Evolutionary conservation across 2,329 filamentous ascomycete genomes (phyloP).

Genomic region (Verticillium zaregamsianum): DNA sequence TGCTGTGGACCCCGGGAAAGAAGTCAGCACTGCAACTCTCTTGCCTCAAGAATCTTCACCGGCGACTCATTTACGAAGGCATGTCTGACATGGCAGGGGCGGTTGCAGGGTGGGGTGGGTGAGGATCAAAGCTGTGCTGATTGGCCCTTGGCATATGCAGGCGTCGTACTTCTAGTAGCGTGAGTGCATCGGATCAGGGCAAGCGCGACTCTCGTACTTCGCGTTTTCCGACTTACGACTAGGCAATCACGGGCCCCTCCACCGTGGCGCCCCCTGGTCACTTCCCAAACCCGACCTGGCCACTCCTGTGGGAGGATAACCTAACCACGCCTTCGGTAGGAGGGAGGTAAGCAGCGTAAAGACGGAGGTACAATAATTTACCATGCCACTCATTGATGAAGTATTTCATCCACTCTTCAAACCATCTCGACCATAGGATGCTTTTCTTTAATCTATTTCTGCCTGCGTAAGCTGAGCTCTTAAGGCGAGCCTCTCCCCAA

Average conservation of each 20-base stretch:
- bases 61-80: background rate
- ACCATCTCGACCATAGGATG: no score
- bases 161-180: slow-evolving; percentile 1
- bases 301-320: no score
- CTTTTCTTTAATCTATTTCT: background rate
- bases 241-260: background rate
- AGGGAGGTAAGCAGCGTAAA: background rate
- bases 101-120: background rate
- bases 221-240: background rate
- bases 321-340: no score
- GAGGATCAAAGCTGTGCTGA: background rate
- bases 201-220: slow-evolving; percentile 2
- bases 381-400: background rate
- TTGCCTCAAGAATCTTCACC: background rate
- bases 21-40: no score
- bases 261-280: background rate
- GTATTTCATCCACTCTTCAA: no score
- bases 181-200: background rate
- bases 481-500: background rate
- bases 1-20: no score
- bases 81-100: no score
- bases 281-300: no score
- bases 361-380: background rate
- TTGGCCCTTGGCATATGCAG: slow-evolving; percentile 1
- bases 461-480: background rate